Conservation (phyloP, 1,284 basidiomycete species). For the Exobasidium cylindrosporum region DNA sequence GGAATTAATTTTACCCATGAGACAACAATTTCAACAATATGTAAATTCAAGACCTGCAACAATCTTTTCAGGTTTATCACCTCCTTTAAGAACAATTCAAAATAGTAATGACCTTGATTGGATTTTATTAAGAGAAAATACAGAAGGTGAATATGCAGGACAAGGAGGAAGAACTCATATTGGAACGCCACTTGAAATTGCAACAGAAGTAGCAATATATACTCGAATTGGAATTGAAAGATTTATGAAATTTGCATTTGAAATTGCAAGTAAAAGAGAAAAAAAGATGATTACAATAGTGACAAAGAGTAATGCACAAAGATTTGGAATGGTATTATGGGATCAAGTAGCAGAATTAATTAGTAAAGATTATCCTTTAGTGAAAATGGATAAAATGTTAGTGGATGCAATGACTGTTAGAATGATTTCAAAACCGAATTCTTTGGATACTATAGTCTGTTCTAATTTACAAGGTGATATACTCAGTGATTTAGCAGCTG, state of each 20-base stretch:
- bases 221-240: slow-evolving; percentile 55
- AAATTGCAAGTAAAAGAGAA: too few relatives aligned
- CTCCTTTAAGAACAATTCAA: neutral
- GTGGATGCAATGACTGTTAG: too few relatives aligned
- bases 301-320: too few relatives aligned
- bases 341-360: too few relatives aligned
- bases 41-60: slow-evolving; percentile 63
- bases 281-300: slow-evolving; percentile 58
- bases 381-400: neutral
- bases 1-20: too few relatives aligned
- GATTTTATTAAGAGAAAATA: slow-evolving; percentile 60
- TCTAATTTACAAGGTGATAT: slow-evolving; percentile 65
- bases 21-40: slow-evolving; percentile 64
- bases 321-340: slow-evolving; percentile 62
- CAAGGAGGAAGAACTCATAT: slow-evolving; percentile 59
- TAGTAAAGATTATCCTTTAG: too few relatives aligned
- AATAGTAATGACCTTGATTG: slow-evolving; percentile 56
- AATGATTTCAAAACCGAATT: too few relatives aligned
- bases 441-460: neutral
- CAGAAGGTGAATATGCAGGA: slow-evolving; percentile 63
- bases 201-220: slow-evolving; percentile 16
- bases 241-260: too few relatives aligned
- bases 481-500: slow-evolving; percentile 63
- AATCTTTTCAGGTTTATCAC: slow-evolving; percentile 60
- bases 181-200: slow-evolving; percentile 55